Conservation (phyloP, 345 rosid species). For the Lepidium aucheri region DNA sequence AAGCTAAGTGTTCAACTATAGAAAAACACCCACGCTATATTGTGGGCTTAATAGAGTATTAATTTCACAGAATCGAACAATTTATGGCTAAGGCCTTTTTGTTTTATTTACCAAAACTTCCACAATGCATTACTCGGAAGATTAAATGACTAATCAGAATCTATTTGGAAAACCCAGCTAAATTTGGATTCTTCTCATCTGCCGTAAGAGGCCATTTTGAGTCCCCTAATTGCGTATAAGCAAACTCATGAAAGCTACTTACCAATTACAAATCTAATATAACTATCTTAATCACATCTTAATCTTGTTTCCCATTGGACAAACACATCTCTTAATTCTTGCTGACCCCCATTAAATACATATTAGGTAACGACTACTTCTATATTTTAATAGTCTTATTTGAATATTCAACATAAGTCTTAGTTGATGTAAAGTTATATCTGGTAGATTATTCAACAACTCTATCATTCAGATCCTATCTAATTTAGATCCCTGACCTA, state of each 20-base stretch:
- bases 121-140: not conserved
- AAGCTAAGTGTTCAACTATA: not conserved
- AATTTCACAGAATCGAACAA: not conserved
- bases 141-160: not conserved
- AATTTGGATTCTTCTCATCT: not conserved
- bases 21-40: not conserved
- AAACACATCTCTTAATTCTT: not conserved
- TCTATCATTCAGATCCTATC: not conserved
- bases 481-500: constrained; percentile 1
- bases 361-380: constrained; percentile 9
- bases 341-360: constrained; percentile 12
- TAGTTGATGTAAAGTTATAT: not conserved
- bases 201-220: not conserved
- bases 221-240: constrained; percentile 16
- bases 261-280: constrained; percentile 1
- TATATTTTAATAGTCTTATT: constrained; percentile 2
- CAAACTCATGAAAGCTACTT: constrained; percentile 16
- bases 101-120: not conserved
- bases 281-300: constrained; percentile 12
- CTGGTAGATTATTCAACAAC: not conserved
- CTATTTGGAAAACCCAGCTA: not conserved
- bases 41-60: not conserved
- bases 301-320: constrained; percentile 14
- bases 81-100: not conserved
- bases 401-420: not conserved